phyloP scores from a whole-genome alignment of 345 rosid species.

The Citrus inodora region DNA sequence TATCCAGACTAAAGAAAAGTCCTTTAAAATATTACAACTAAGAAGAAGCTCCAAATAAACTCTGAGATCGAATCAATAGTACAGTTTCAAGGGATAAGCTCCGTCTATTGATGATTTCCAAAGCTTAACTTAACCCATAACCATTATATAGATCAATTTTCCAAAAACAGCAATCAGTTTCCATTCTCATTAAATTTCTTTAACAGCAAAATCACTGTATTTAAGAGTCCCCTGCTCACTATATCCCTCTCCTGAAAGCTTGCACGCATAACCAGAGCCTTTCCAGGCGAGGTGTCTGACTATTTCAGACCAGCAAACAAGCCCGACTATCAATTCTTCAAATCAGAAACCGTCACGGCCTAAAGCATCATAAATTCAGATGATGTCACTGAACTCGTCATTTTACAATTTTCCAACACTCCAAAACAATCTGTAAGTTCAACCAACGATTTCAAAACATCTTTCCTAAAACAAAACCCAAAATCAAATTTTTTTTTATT shows the following conservation, averaged over 20 bases:
- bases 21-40: not conserved
- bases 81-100: not conserved
- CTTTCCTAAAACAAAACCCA: not conserved
- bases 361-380: not conserved
- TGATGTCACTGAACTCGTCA: not conserved
- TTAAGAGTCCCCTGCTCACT: not conserved
- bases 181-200: not conserved
- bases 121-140: not conserved
- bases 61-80: not conserved
- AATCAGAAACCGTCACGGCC: not conserved
- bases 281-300: not conserved
- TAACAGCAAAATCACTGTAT: not conserved
- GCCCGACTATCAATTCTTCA: not conserved
- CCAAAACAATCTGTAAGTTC: not conserved
- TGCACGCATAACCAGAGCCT: not conserved
- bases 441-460: not conserved
- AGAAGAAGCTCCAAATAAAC: not conserved
- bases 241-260: not conserved
- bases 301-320: not conserved
- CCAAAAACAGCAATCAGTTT: not conserved
- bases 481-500: not conserved
- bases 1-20: not conserved
- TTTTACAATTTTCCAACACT: not conserved
- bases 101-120: not conserved
- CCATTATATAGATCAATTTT: not conserved